phyloP scores from a whole-genome alignment of 192 early-diverging fungal genomes.

The Backusella circina region DNA sequence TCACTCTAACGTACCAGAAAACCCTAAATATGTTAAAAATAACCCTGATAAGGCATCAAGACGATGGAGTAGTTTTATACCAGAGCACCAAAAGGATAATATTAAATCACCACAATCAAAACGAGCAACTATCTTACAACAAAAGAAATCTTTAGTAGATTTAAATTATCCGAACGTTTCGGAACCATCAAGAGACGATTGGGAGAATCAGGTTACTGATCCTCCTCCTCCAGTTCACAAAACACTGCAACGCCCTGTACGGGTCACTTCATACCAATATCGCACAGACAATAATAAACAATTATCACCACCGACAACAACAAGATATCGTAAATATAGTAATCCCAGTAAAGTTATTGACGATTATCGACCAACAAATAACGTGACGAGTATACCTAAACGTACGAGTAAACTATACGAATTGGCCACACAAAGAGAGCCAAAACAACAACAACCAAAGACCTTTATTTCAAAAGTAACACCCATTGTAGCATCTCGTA shows the following conservation, averaged over 20 bases:
- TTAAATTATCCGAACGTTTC: background rate
- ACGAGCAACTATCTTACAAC: background rate
- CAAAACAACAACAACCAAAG: background rate
- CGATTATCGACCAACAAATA: background rate
- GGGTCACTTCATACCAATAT: background rate
- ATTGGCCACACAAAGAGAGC: background rate
- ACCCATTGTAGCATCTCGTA: background rate
- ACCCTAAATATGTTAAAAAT: background rate
- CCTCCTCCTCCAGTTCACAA: background rate
- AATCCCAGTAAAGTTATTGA: background rate
- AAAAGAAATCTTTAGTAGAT: background rate
- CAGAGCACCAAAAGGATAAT: background rate
- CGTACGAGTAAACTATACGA: background rate
- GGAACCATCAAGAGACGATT: background rate
- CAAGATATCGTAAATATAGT: slow-evolving; percentile 1
- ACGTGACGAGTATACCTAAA: background rate
- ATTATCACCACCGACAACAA: background rate
- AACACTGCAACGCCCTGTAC: background rate
- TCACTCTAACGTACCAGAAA: slow-evolving; percentile 1
- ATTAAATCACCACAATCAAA: background rate
- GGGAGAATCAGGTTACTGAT: background rate
- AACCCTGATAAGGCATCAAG: background rate
- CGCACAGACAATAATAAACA: background rate
- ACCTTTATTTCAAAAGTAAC: background rate
- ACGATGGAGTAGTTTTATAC: background rate